A percentile compares a stretch with the other conserved stretches of the same genome.
Evolutionary conservation across 148 eudicot species (phyloP).

Genomic region (Vaccinium macrocarpon): DNA sequence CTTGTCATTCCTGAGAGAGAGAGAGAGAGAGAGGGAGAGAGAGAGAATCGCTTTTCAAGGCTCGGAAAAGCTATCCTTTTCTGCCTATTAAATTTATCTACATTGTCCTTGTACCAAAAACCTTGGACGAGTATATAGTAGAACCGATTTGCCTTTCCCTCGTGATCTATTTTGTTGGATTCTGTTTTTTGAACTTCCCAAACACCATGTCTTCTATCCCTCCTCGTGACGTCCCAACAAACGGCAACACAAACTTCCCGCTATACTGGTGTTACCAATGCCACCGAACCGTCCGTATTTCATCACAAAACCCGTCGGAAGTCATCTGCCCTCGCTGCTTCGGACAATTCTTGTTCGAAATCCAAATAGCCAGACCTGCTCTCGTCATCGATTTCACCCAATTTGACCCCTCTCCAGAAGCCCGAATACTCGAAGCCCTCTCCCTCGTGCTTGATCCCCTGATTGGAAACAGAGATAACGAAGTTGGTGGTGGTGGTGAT

Average conservation of each 20-base stretch:
- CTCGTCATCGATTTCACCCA: conserved; percentile 40
- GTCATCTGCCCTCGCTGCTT: conserved; percentile 69
- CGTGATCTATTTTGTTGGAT: not conserved
- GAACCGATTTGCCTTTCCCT: not conserved
- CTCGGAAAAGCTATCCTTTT: conserved; percentile 24
- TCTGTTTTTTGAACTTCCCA: not conserved
- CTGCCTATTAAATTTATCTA: not conserved
- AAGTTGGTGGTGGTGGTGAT: conserved; percentile 13
- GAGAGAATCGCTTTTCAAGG: conserved; percentile 32
- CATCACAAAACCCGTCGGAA: conserved; percentile 40
- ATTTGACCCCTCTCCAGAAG: conserved; percentile 65
- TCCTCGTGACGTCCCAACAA: conserved; percentile 16
- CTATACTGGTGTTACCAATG: conserved; percentile 90
- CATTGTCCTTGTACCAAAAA: not conserved
- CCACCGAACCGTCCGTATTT: conserved; percentile 51
- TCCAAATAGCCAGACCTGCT: conserved; percentile 38
- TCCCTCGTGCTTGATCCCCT: conserved; percentile 57
- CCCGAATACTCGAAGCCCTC: conserved; percentile 68
- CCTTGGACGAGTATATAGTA: not conserved
- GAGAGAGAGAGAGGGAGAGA: conserved; percentile 23
- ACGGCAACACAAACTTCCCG: conserved; percentile 32
- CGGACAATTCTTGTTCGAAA: conserved; percentile 63
- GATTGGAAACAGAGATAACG: not conserved
- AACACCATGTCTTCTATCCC: conserved; percentile 42
- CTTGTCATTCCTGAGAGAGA: not conserved